These are phyloP conservation scores for Talaromyces sp. DNA, from an alignment of 2,329 filamentous ascomycete genomes.

Conservation along the genomic window DNA sequence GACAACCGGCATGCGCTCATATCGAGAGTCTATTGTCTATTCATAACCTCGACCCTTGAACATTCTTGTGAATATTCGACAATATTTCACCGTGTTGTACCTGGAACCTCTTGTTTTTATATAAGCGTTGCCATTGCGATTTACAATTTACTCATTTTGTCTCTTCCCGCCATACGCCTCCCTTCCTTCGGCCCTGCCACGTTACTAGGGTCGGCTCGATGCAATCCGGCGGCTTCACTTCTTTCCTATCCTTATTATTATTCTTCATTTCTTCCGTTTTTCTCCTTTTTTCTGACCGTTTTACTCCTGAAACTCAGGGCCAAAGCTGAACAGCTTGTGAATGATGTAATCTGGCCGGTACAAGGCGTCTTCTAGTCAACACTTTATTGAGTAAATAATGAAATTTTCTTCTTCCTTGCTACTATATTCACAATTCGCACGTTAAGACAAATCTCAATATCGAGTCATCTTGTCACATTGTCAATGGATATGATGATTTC, in stretches of 20 bases:
- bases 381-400: constrained; percentile 1
- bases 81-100: neutral
- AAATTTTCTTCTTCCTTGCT: neutral
- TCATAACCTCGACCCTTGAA: neutral
- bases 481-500: neutral
- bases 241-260: constrained; percentile 5
- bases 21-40: neutral
- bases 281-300: constrained; percentile 5
- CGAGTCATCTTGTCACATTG: too few species aligned
- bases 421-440: neutral
- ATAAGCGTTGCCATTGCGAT: neutral
- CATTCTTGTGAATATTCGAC: neutral
- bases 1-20: neutral
- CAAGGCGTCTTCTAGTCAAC: neutral
- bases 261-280: constrained; percentile 16
- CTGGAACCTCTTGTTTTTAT: neutral
- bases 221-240: neutral
- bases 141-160: constrained; percentile 3
- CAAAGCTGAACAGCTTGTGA: constrained; percentile 1
- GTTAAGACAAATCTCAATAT: too few species aligned
- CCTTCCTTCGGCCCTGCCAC: constrained; percentile 29
- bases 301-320: constrained; percentile 14
- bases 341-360: neutral
- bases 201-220: constrained; percentile 31
- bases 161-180: constrained; percentile 15